Evolutionary conservation across 345 rosid species (phyloP).

Genomic region (Pugionium dolabratum): DNA sequence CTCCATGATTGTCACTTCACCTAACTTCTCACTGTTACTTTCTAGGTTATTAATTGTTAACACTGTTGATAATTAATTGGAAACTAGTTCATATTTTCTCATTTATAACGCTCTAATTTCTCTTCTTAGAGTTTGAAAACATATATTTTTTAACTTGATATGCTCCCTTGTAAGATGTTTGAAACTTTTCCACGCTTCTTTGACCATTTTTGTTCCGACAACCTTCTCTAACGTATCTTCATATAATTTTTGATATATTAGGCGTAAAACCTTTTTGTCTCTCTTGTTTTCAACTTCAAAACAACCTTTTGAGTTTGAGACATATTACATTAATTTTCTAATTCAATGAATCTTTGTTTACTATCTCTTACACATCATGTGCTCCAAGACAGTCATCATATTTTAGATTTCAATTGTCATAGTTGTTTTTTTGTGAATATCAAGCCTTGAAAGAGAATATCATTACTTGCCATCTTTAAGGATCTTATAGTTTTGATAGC

Average conservation of each 20-base stretch:
- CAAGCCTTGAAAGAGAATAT: not conserved
- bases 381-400: not conserved
- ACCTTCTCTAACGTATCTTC: not conserved
- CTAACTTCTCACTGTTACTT: no score
- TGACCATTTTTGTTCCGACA: not conserved
- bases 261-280: not conserved
- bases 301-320: not conserved
- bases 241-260: slow-evolving; percentile 15
- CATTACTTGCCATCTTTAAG: not conserved
- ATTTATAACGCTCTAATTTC: no score
- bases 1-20: not conserved
- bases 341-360: not conserved
- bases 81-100: no score
- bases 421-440: not conserved
- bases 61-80: no score
- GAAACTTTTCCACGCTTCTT: slow-evolving; percentile 8
- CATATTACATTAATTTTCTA: not conserved
- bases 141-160: no score
- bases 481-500: not conserved
- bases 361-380: not conserved
- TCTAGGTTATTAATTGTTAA: no score
- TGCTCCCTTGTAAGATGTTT: no score
- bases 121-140: no score
- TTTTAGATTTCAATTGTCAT: not conserved
- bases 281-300: not conserved